phyloP scores from a whole-genome alignment of 208 protist genomes.

The Crithidia fasciculata region DNA sequence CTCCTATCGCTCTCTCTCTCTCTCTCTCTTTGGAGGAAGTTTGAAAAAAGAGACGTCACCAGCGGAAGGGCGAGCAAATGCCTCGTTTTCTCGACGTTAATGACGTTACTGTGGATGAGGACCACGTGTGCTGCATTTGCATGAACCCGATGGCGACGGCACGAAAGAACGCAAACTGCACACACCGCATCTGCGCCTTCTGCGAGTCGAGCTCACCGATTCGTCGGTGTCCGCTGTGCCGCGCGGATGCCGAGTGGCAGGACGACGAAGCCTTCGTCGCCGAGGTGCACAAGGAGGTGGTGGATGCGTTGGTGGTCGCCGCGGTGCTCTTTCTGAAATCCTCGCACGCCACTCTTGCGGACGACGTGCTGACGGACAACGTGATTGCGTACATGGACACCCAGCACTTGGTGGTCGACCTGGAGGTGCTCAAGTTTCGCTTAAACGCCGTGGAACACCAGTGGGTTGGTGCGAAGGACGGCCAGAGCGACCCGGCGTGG shows the following conservation, averaged over 20 bases:
- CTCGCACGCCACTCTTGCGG: not conserved
- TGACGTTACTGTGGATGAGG: conserved; percentile 10
- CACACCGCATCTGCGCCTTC: conserved; percentile 4
- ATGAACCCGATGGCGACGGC: conserved; percentile 9
- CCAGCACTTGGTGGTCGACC: conserved; percentile 2
- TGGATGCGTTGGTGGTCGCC: conserved; percentile 14
- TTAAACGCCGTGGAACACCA: conserved; percentile 8
- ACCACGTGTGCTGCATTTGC: conserved; percentile 20
- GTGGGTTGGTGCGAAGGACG: not conserved
- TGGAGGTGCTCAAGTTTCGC: conserved; percentile 16
- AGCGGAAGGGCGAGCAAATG: not conserved
- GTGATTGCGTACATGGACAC: conserved; percentile 13
- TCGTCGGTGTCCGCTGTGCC: conserved; percentile 22
- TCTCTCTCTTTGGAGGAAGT: not conserved
- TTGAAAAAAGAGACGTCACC: not conserved
- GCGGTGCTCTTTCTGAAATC: not conserved
- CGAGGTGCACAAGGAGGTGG: conserved; percentile 12
- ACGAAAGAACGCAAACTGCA: conserved; percentile 12
- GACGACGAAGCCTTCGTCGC: conserved; percentile 1
- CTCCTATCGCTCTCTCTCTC: too few relatives aligned
- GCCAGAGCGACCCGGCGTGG: not conserved
- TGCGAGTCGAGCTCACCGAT: not conserved
- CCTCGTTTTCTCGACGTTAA: not conserved
- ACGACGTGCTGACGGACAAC: conserved; percentile 6
- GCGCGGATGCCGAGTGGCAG: conserved; percentile 16